These are phyloP conservation scores for Hymenoscyphus fructigenus DNA, from an alignment of 2,329 filamentous ascomycete species.

Conservation along the genomic window DNA sequence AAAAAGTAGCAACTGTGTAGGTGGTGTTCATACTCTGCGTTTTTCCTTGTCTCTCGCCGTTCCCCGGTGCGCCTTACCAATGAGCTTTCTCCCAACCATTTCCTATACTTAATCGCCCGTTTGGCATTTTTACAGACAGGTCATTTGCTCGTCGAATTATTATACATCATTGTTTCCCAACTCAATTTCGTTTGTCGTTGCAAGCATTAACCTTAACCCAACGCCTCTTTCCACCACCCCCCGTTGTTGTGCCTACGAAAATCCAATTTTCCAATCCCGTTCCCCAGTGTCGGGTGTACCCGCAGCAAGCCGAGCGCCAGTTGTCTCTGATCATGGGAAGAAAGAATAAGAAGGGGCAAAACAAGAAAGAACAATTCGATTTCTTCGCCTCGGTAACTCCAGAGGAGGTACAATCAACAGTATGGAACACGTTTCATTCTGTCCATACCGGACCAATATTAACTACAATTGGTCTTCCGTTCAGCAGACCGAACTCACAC, in stretches of 20 bases:
- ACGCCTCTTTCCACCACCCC: slow-evolving; percentile 11
- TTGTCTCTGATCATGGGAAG: slow-evolving; percentile 25
- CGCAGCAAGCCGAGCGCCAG: slow-evolving; percentile 32
- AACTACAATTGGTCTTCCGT: slow-evolving; percentile 29
- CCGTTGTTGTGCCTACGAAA: slow-evolving; percentile 17
- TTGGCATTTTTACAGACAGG: slow-evolving; percentile 20
- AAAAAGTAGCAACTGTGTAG: slow-evolving; percentile 13
- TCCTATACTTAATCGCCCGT: slow-evolving; percentile 19
- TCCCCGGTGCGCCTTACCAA: slow-evolving; percentile 21
- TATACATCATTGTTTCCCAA: slow-evolving; percentile 19
- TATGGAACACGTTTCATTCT: slow-evolving; percentile 36
- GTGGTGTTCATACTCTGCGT: slow-evolving; percentile 8
- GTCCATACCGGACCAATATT: slow-evolving; percentile 32
- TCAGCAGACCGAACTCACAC: slow-evolving; percentile 25
- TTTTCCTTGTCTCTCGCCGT: slow-evolving; percentile 16
- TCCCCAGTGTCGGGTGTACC: slow-evolving; percentile 28
- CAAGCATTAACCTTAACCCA: slow-evolving; percentile 16
- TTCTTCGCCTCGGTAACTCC: slow-evolving; percentile 21
- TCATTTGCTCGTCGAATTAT: slow-evolving; percentile 20
- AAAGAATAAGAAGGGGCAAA: slow-evolving; percentile 29
- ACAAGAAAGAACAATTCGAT: slow-evolving; percentile 22
- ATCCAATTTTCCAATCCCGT: slow-evolving; percentile 3
- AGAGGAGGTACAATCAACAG: slow-evolving; percentile 25
- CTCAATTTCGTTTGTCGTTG: slow-evolving; percentile 18
- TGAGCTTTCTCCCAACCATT: slow-evolving; percentile 17